Percentiles rank a stretch among this genome's conserved stretches.
Evolutionary conservation across 495 filamentous ascomycete genomes (phyloP).

Genomic region (Podospora appendiculata): DNA sequence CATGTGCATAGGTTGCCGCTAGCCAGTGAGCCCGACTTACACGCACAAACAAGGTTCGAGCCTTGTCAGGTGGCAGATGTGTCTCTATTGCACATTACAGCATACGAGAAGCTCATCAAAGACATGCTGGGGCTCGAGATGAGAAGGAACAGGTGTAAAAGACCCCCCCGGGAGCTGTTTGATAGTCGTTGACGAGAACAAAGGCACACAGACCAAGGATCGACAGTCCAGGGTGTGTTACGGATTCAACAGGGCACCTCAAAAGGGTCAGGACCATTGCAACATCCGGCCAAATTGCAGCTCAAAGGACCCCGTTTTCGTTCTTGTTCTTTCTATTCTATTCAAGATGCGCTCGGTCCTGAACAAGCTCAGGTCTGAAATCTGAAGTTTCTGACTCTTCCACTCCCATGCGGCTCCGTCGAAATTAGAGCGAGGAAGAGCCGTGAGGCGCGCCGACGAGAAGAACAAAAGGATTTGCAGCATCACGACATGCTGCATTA

Average conservation of each 20-base stretch:
- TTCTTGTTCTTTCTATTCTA: neutral
- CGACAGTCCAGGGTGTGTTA: slow-evolving; percentile 22
- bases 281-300: slow-evolving; percentile 1
- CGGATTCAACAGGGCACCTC: slow-evolving; percentile 19
- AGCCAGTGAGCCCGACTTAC: too few relatives aligned
- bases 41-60: too few relatives aligned
- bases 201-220: slow-evolving; percentile 16
- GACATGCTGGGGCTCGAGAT: slow-evolving; percentile 10
- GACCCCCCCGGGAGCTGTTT: neutral
- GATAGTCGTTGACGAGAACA: slow-evolving; percentile 1
- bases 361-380: too few relatives aligned
- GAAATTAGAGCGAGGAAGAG: slow-evolving; percentile 36
- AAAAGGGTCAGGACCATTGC: slow-evolving; percentile 5
- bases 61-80: too few relatives aligned
- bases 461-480: neutral
- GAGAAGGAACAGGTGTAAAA: slow-evolving; percentile 10
- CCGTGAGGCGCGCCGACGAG: slow-evolving; percentile 17
- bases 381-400: neutral
- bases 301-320: neutral
- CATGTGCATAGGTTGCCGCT: too few relatives aligned
- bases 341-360: too few relatives aligned
- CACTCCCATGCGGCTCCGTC: neutral
- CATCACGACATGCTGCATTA: slow-evolving; percentile 6
- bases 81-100: neutral
- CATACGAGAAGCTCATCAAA: slow-evolving; percentile 22